These are phyloP conservation scores for Penicillium coffeae DNA, from an alignment of 495 filamentous ascomycete species.

Conservation along the genomic window DNA sequence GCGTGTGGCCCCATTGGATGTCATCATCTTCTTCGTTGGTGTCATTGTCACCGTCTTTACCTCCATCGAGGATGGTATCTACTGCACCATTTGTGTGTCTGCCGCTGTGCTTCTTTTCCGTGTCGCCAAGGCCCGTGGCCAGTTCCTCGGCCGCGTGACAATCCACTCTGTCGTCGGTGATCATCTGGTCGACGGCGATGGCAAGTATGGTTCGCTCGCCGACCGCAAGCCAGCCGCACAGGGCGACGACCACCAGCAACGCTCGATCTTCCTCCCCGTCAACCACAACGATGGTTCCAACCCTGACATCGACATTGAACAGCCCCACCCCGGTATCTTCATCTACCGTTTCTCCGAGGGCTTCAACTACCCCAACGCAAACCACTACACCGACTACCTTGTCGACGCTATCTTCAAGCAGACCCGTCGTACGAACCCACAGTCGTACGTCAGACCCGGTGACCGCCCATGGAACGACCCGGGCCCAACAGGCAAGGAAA, in stretches of 20 bases:
- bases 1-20: slow-evolving; percentile 85
- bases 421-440: slow-evolving; percentile 73
- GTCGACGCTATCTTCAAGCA: slow-evolving; percentile 66
- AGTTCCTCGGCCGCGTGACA: slow-evolving; percentile 84
- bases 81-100: slow-evolving; percentile 74
- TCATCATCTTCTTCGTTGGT: slow-evolving; percentile 89
- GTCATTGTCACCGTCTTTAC: slow-evolving; percentile 87
- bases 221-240: slow-evolving; percentile 26
- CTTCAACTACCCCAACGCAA: slow-evolving; percentile 94
- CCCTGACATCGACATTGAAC: slow-evolving; percentile 71
- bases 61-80: slow-evolving; percentile 89
- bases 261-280: slow-evolving; percentile 88
- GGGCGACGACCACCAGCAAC: slow-evolving; percentile 30
- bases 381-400: slow-evolving; percentile 83
- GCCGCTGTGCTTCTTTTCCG: slow-evolving; percentile 80
- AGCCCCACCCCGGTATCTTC: slow-evolving; percentile 90
- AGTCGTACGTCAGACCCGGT: slow-evolving; percentile 59
- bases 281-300: slow-evolving; percentile 88
- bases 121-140: slow-evolving; percentile 76
- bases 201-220: slow-evolving; percentile 54
- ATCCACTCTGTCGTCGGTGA: slow-evolving; percentile 89
- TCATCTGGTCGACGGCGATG: slow-evolving; percentile 61
- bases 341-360: slow-evolving; percentile 97
- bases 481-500: slow-evolving; percentile 69
- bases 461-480: slow-evolving; percentile 98